Evolutionary conservation across 306 rosid species (phyloP), one percentile per base, ranked within the genome.

Genomic region (Prinsepia uniflora): DNA sequence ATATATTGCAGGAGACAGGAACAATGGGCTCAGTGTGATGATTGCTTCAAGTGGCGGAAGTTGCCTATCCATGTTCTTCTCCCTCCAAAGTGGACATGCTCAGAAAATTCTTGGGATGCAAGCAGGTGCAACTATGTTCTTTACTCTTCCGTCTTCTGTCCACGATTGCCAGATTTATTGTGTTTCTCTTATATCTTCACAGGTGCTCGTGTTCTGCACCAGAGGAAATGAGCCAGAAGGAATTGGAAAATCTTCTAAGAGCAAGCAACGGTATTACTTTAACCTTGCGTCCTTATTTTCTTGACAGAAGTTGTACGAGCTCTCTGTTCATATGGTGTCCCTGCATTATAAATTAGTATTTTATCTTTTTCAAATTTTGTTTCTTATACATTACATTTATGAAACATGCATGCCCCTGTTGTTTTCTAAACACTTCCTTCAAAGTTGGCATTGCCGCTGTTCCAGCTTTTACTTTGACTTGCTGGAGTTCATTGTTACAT

Each of bases 1-100:
- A 30, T 65, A 70, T 53, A 72, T 84, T 69, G 78, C 82, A 91
- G 99, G 89, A 89, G 78, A 70, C 88, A 82, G 75, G 89, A 86
- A 65, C 99, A 91, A 60, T 95, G 97, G 99, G 96, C 90, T 73
- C 96, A 88, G 79, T 91, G 97, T 70, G 97, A 94, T 71, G 90
- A 89, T 67, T 94, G 99, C 84, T 89, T 86, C 47, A 94, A 94
- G 83, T 94, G 99, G 99, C 82, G 99, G 79, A 91, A 79, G 74
- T 83, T 94, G 56, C 99, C 99, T 0, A 76, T 86, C 0, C 90
- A 91, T 57, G 86, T 78, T 75, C 95, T 94, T 84, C 96, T 94
- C 57, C 99, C 99, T 82, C 88, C 97, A 62, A 91, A 89, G 81
- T 94, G 99, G 99, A 81, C 86, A 36, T 94, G 97, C 80, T 85